phyloP scores from a whole-genome alignment of 164 flowering plant species.

The Platanus orientalis region DNA sequence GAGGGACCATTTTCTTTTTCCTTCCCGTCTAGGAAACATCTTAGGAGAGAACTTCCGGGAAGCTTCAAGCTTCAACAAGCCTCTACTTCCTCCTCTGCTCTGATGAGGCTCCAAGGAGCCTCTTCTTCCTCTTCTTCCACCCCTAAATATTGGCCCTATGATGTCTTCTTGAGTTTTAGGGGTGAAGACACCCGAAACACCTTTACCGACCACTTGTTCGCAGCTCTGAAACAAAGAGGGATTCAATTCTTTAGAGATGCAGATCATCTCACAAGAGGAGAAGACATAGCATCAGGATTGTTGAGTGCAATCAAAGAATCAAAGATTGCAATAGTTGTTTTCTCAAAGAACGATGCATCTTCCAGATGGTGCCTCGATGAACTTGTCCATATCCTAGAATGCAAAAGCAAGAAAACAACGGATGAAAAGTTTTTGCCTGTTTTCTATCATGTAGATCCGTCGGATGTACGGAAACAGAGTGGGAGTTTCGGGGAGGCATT shows the following conservation, averaged over 20 bases:
- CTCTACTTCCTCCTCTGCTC: too few species aligned
- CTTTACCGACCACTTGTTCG: slow-evolving; percentile 1
- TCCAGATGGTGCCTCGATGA: slow-evolving; percentile 13
- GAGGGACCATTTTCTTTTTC: too few species aligned
- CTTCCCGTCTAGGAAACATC: too few species aligned
- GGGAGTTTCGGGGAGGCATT: slow-evolving; percentile 9
- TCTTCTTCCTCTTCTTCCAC: too few species aligned
- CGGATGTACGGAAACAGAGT: slow-evolving; percentile 3
- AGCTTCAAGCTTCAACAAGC: too few species aligned
- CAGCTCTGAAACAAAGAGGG: background rate
- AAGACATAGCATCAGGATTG: background rate
- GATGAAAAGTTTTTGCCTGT: slow-evolving; percentile 3
- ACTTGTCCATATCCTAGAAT: slow-evolving; percentile 2
- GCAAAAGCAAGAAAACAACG: background rate
- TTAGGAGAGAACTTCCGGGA: too few species aligned
- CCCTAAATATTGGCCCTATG: too few species aligned
- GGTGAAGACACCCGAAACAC: background rate
- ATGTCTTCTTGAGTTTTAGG: too few species aligned
- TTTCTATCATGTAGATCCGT: slow-evolving; percentile 14
- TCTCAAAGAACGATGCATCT: slow-evolving; percentile 4
- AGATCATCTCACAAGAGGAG: background rate
- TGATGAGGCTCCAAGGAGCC: too few species aligned
- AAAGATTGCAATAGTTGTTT: background rate
- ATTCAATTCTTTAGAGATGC: slow-evolving; percentile 6
- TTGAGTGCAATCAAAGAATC: background rate